Conservation (phyloP, 2,329 filamentous ascomycete species). For the Xylaria sp. region DNA sequence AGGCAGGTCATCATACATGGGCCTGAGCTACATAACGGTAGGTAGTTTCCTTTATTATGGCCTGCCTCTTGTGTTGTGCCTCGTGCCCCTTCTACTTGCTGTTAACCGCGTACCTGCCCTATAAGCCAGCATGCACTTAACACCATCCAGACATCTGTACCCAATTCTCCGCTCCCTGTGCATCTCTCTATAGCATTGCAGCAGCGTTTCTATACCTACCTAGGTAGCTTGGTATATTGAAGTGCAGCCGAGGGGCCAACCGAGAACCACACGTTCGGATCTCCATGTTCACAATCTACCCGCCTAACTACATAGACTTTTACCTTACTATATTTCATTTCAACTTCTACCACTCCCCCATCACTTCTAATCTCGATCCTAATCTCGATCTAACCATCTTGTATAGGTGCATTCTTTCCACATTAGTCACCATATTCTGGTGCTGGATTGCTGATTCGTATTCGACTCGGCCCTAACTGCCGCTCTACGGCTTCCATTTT, state of each 20-base stretch:
- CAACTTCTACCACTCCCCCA: not conserved
- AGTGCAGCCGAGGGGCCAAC: not conserved
- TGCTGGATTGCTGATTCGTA: too few species aligned
- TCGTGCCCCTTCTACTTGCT: constrained; percentile 4
- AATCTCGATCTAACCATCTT: constrained; percentile 5
- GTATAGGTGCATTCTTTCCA: constrained; percentile 4
- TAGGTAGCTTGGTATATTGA: not conserved
- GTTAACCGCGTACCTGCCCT: not conserved
- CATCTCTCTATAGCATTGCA: not conserved
- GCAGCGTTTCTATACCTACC: not conserved
- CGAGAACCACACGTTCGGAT: not conserved
- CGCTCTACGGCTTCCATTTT: not conserved
- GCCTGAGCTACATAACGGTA: not conserved
- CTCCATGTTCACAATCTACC: not conserved
- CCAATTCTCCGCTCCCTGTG: not conserved
- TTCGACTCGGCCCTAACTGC: not conserved
- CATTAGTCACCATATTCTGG: not conserved
- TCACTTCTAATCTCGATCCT: not conserved
- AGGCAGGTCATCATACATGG: not conserved
- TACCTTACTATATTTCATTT: not conserved
- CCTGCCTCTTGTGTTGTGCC: not conserved
- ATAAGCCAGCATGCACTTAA: not conserved
- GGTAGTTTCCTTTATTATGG: not conserved
- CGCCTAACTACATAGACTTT: not conserved
- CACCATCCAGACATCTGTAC: not conserved